Conservation (phyloP, 768 basidiomycete species). For the Lyophyllum atratum region DNA sequence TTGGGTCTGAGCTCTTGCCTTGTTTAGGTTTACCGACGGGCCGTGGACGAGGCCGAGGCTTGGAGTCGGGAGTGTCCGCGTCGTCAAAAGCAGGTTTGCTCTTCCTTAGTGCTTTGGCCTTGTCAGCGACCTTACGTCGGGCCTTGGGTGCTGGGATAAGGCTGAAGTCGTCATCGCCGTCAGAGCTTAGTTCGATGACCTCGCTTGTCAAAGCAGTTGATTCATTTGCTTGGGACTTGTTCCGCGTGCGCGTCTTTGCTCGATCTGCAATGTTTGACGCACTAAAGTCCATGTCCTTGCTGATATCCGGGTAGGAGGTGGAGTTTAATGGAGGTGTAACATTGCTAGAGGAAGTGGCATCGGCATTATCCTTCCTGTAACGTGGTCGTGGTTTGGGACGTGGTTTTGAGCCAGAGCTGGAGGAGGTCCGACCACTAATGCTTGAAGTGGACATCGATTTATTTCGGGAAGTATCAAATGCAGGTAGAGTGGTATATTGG, state of each 20-base stretch:
- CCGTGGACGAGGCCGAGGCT: conserved; percentile 11
- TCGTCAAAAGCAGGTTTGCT: conserved; percentile 18
- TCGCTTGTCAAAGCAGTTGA: conserved; percentile 21
- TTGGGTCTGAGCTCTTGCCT: background rate
- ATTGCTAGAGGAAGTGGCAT: conserved; percentile 4
- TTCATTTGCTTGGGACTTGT: conserved; percentile 18
- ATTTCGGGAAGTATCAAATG: background rate
- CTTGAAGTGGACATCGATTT: conserved; percentile 2
- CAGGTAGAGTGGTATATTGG: conserved; percentile 11
- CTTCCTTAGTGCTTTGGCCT: conserved; percentile 21
- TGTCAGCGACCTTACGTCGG: conserved; percentile 18
- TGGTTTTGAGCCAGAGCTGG: conserved; percentile 16
- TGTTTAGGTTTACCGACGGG: conserved; percentile 5
- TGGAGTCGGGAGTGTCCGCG: conserved; percentile 9
- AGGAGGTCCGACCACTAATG: background rate
- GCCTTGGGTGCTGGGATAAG: conserved; percentile 30
- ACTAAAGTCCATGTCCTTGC: conserved; percentile 16
- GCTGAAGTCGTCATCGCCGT: conserved; percentile 36
- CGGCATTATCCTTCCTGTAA: conserved; percentile 6
- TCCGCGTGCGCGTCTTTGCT: conserved; percentile 55
- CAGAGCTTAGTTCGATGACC: conserved; percentile 47
- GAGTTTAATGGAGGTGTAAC: background rate
- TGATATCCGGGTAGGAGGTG: conserved; percentile 3
- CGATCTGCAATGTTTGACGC: conserved; percentile 54
- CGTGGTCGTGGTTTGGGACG: conserved; percentile 34